phyloP scores from a whole-genome alignment of 2,329 filamentous ascomycete genomes.

The Ophiostoma populinum region DNA sequence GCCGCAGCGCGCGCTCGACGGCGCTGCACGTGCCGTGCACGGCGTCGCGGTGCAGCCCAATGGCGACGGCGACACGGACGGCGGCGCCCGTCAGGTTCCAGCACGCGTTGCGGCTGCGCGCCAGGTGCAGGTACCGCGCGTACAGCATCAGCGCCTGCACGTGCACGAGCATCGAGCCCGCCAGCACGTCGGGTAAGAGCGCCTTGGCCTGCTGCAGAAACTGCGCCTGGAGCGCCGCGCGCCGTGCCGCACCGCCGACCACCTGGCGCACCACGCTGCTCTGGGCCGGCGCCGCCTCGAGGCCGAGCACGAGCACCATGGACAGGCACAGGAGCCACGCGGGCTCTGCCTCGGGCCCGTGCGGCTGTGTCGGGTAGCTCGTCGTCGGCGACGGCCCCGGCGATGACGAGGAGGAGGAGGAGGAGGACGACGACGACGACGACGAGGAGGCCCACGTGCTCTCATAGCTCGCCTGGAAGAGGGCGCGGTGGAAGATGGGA shows the following conservation, averaged over 20 bases:
- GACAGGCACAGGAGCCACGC: conserved; percentile 12
- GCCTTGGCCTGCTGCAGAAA: conserved; percentile 8
- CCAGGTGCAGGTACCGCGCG: conserved; percentile 11
- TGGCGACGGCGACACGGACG: conserved; percentile 11
- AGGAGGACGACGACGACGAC: not conserved
- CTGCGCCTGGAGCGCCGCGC: conserved; percentile 4
- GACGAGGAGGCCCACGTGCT: conserved; percentile 6
- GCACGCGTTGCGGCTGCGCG: conserved; percentile 10
- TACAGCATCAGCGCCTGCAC: conserved; percentile 12
- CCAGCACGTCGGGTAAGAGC: conserved; percentile 9
- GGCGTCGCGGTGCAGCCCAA: conserved; percentile 11
- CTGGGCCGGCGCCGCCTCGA: conserved; percentile 7
- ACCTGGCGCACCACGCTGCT: conserved; percentile 1
- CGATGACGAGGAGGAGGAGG: no score
- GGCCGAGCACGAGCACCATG: conserved; percentile 12
- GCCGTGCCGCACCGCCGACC: conserved; percentile 3
- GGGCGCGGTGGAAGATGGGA: conserved; percentile 10
- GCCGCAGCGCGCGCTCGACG: conserved; percentile 15
- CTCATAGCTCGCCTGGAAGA: conserved; percentile 11
- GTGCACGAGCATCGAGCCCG: conserved; percentile 9
- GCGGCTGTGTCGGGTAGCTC: not conserved
- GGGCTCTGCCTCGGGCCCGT: conserved; percentile 7
- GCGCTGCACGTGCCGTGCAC: conserved; percentile 14
- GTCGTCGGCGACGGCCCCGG: no score
- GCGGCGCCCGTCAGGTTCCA: conserved; percentile 12